These are phyloP conservation scores for Batkoa obscura DNA, from an alignment of 371 early-diverging fungal species.

Conservation along the genomic window DNA sequence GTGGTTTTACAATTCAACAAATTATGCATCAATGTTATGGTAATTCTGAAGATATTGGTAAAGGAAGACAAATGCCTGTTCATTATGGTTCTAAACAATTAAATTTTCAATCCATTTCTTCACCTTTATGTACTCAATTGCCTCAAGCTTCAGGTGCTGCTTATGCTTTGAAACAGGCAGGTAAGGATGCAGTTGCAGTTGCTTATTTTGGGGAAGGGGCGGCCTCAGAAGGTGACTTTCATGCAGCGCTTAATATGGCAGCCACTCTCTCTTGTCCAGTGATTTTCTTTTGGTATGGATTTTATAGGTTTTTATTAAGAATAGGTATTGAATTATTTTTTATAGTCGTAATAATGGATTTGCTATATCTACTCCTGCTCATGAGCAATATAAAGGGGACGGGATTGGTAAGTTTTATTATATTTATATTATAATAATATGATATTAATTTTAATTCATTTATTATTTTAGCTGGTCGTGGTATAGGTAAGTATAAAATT, in stretches of 20 bases:
- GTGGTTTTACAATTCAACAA: slow-evolving; percentile 82
- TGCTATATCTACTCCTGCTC: slow-evolving; percentile 90
- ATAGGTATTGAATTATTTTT: not conserved
- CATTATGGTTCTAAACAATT: slow-evolving; percentile 77
- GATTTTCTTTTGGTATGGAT: slow-evolving; percentile 74
- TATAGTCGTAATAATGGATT: slow-evolving; percentile 91
- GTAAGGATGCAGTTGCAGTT: slow-evolving; percentile 52
- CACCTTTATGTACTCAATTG: slow-evolving; percentile 89
- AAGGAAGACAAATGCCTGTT: slow-evolving; percentile 96
- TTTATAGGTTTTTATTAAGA: not conserved
- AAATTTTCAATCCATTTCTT: slow-evolving; percentile 92
- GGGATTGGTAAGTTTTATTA: slow-evolving; percentile 48
- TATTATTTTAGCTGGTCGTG: slow-evolving; percentile 5
- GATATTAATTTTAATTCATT: not conserved
- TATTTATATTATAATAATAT: not conserved
- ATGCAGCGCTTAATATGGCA: slow-evolving; percentile 93
- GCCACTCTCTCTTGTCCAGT: slow-evolving; percentile 79
- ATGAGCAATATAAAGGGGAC: slow-evolving; percentile 92
- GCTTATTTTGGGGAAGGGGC: slow-evolving; percentile 98
- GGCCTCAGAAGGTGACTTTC: slow-evolving; percentile 95
- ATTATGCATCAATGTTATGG: slow-evolving; percentile 93
- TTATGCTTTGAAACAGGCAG: slow-evolving; percentile 76
- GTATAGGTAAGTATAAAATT: not conserved
- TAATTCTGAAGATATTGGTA: slow-evolving; percentile 72
- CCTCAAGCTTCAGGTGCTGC: slow-evolving; percentile 98